Base-by-base conservation (phyloP, 176 grass and related monocot species). In the Cocos nucifera region DNA sequence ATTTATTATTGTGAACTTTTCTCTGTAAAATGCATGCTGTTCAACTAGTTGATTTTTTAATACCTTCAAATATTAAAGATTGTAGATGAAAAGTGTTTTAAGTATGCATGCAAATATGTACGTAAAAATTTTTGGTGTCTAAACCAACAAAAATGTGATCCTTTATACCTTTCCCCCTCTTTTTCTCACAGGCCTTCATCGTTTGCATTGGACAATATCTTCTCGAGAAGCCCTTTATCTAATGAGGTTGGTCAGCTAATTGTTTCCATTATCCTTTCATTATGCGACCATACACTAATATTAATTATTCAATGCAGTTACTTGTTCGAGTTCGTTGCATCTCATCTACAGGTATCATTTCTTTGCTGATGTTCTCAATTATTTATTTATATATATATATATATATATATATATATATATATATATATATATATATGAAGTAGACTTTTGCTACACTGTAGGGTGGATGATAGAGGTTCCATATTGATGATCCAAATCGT, bases 301-400 rank as follows among this genome's bases (percentile, higher is more conserved):
- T 65, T 65, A 17, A 21, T 48, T 48, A 58, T 64, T 69, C 59
- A 19, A 57, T 65, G 60, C 76, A 78, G 76, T 72, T 72, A 58
- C 59, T 70, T 64, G 32, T 78, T 78, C 67, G 64, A 71, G 56
- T 49, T 23, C 60, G 60, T 51, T 71, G 51, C 16, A 56, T 78
- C 55, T 72, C 67, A 71, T 78, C 75, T 49, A 63, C 66, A 56
- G 67, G 76, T 78, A 78, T 49, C 64, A 63, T 20, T 17, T 19
- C 44, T 71, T 63, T 44, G 35, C 8, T 39, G 35, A 12, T 50
- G 48, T 56, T 65, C 15, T 32, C 50, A 32, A 55, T 44, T 54
- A 17, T 70, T 17, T 23, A 44, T 61, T 27, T 56, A n/a, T 21
- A 51, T 56, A 19, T 61, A 49, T 51, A 18, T 48, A 57, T 49